phyloP scores from a whole-genome alignment of 495 filamentous ascomycete species.

The Hapsidospora chrysogenum region DNA sequence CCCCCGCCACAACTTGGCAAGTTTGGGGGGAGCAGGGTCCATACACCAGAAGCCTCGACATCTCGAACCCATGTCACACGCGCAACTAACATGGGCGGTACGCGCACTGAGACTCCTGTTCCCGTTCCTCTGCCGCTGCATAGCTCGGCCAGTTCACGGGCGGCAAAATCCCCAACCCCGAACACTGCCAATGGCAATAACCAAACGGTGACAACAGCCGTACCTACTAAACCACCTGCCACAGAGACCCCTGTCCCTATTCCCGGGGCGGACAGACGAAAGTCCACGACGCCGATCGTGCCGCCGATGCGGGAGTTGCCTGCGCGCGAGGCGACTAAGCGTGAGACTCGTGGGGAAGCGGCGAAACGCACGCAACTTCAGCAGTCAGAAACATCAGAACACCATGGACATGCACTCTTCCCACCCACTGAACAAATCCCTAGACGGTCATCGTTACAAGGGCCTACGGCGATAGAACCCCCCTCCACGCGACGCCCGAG shows the following conservation, averaged over 20 bases:
- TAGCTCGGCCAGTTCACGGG: slow-evolving; percentile 11
- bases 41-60: slow-evolving; percentile 32
- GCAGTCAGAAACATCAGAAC: not conserved
- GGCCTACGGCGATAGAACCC: not conserved
- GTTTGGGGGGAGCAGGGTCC: slow-evolving; percentile 39
- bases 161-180: slow-evolving; percentile 10
- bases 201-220: slow-evolving; percentile 1
- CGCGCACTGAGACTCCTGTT: slow-evolving; percentile 20
- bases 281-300: slow-evolving; percentile 19
- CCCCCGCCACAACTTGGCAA: slow-evolving; percentile 26
- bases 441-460: too few species aligned
- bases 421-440: too few species aligned
- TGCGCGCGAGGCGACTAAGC: slow-evolving; percentile 1
- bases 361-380: slow-evolving; percentile 2
- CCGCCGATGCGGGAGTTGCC: slow-evolving; percentile 9
- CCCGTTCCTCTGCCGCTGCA: slow-evolving; percentile 13
- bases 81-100: not conserved
- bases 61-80: slow-evolving; percentile 13
- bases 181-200: slow-evolving; percentile 7
- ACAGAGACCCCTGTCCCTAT: slow-evolving; percentile 11
- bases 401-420: not conserved
- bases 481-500: slow-evolving; percentile 17
- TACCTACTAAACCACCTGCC: slow-evolving; percentile 12
- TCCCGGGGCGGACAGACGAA: slow-evolving; percentile 4
- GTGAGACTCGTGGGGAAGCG: slow-evolving; percentile 4